These are phyloP conservation scores for Botrytis byssoidea DNA, from an alignment of 2,329 filamentous ascomycete species.

Conservation along the genomic window DNA sequence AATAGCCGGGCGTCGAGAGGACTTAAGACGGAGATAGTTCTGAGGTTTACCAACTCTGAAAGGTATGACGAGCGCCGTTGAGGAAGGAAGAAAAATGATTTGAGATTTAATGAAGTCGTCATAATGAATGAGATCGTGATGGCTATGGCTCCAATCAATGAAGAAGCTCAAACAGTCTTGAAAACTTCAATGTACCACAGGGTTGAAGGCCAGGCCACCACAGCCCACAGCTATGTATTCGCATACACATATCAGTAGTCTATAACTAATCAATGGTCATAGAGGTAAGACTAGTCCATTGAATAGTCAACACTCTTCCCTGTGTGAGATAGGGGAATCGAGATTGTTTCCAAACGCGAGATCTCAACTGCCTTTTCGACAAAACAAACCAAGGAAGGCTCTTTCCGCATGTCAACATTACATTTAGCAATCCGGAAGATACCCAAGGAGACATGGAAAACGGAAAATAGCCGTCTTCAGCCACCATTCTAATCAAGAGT, in stretches of 20 bases:
- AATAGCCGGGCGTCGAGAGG: neutral
- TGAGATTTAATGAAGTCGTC: neutral
- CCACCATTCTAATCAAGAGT: neutral
- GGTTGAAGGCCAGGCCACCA: neutral
- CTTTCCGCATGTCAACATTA: neutral
- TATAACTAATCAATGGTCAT: neutral
- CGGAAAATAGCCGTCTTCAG: neutral
- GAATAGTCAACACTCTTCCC: neutral
- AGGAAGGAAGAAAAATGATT: neutral
- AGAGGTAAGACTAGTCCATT: neutral
- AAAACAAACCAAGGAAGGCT: neutral
- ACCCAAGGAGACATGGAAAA: neutral
- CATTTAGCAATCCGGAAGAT: neutral
- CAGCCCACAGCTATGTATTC: neutral
- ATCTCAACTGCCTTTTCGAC: neutral
- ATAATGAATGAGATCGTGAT: neutral
- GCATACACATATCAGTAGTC: neutral
- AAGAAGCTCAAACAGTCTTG: neutral
- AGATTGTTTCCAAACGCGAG: neutral
- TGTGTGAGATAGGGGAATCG: neutral
- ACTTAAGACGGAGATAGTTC: neutral
- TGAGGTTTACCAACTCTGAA: neutral
- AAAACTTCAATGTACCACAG: neutral
- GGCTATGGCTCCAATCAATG: neutral
- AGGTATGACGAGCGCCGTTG: neutral